These are phyloP conservation scores for Serendipita indica DNA, from an alignment of 768 basidiomycete genomes.

Conservation along the genomic window DNA sequence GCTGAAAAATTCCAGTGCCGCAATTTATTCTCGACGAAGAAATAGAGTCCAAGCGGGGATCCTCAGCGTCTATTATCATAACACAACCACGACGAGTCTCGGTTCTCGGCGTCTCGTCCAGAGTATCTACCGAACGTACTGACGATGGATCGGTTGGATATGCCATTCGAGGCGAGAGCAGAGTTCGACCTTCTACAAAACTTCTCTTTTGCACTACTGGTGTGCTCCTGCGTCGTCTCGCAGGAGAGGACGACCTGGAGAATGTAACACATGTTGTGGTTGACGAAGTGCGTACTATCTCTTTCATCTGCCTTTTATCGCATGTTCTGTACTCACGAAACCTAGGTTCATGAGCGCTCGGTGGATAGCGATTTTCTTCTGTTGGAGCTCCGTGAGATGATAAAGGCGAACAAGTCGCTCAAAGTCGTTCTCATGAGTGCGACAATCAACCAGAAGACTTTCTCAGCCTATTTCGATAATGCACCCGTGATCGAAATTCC, in stretches of 20 bases:
- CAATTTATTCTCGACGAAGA: slow-evolving; percentile 81
- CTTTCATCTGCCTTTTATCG: not conserved
- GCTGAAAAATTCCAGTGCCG: slow-evolving; percentile 39
- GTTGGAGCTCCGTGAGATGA: slow-evolving; percentile 63
- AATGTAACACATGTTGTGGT: slow-evolving; percentile 75
- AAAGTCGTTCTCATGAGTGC: slow-evolving; percentile 88
- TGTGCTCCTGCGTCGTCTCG: slow-evolving; percentile 67
- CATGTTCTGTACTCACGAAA: not conserved
- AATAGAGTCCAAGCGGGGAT: slow-evolving; percentile 45
- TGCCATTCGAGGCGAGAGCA: slow-evolving; percentile 75
- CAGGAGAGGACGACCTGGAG: slow-evolving; percentile 48
- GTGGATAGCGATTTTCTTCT: slow-evolving; percentile 84
- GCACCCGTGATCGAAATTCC: slow-evolving; percentile 77
- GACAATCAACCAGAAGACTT: slow-evolving; percentile 83
- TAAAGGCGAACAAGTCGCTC: slow-evolving; percentile 45
- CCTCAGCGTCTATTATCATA: slow-evolving; percentile 57
- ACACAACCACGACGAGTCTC: slow-evolving; percentile 85
- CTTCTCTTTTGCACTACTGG: slow-evolving; percentile 88
- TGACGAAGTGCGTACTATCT: slow-evolving; percentile 50
- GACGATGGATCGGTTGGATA: slow-evolving; percentile 76
- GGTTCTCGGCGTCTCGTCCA: slow-evolving; percentile 74
- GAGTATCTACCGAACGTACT: slow-evolving; percentile 68
- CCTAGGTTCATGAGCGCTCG: slow-evolving; percentile 78
- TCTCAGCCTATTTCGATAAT: slow-evolving; percentile 63
- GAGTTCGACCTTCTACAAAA: slow-evolving; percentile 48